phyloP scores from a whole-genome alignment of 78 protist species.

The Isochrysis galbana region DNA sequence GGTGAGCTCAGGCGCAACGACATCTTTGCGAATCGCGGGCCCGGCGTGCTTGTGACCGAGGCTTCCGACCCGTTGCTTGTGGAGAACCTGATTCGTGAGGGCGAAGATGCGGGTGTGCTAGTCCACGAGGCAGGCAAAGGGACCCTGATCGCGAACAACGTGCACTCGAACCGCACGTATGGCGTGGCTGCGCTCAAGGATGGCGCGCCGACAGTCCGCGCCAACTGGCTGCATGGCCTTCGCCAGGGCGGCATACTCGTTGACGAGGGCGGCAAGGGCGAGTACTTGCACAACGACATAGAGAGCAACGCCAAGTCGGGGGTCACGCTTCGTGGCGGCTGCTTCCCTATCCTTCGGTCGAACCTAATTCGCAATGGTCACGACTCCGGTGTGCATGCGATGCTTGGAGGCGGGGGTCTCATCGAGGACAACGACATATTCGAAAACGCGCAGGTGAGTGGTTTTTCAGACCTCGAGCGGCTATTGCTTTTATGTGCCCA shows the following conservation, averaged over 20 bases:
- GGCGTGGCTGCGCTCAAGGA: background rate
- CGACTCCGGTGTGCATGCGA: too few species aligned
- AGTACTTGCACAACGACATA: background rate
- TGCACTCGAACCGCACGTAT: background rate
- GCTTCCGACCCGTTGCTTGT: background rate
- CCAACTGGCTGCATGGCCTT: background rate
- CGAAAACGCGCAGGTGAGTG: too few species aligned
- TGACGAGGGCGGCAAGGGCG: background rate
- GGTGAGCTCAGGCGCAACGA: background rate
- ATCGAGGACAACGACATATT: slow-evolving; percentile 21
- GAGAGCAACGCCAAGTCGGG: slow-evolving; percentile 23
- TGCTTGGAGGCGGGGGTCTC: background rate
- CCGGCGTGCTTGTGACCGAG: slow-evolving; percentile 23
- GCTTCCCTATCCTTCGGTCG: background rate
- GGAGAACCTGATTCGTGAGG: background rate
- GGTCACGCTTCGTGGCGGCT: slow-evolving; percentile 19
- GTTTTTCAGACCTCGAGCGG: too few species aligned
- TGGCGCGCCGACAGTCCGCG: background rate
- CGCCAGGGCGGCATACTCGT: slow-evolving; percentile 1
- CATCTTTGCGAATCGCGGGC: background rate
- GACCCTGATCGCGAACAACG: background rate
- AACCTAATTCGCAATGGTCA: slow-evolving; percentile 29
- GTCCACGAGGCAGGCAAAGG: background rate
- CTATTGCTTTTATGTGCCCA: too few species aligned
- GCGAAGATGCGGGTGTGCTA: slow-evolving; percentile 29